phyloP scores from a whole-genome alignment of 2,329 filamentous ascomycete species.

The Phymatotrichopsis omnivora region DNA sequence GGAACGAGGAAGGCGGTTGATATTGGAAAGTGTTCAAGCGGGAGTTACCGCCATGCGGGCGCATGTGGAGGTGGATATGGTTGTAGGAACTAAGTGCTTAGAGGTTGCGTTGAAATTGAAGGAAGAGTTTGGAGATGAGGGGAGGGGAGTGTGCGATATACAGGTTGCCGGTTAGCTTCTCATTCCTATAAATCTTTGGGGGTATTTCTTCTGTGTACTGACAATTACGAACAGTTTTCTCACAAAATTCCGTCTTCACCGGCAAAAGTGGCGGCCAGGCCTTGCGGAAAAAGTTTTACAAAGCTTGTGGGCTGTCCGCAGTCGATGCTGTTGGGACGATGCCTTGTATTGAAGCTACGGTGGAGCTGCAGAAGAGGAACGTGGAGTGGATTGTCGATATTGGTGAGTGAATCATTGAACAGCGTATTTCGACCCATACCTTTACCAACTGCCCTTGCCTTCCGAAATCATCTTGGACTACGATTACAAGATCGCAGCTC shows the following conservation, averaged over 20 bases:
- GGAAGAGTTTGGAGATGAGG: constrained; percentile 40
- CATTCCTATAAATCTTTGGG: too few species aligned
- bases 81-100: constrained; percentile 49
- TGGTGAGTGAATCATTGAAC: constrained; percentile 1
- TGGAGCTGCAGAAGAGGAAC: constrained; percentile 44
- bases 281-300: constrained; percentile 44
- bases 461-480: too few species aligned
- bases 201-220: neutral
- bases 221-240: constrained; percentile 47
- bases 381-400: constrained; percentile 51
- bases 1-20: constrained; percentile 52
- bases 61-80: constrained; percentile 60
- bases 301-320: constrained; percentile 38
- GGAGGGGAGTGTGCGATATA: constrained; percentile 41
- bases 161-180: constrained; percentile 41
- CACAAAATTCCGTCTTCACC: constrained; percentile 58
- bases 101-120: constrained; percentile 50
- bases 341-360: constrained; percentile 55
- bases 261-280: constrained; percentile 41
- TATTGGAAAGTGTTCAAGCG: constrained; percentile 52
- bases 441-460: too few species aligned
- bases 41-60: constrained; percentile 60
- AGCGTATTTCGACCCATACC: too few species aligned
- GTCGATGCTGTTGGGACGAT: constrained; percentile 57
- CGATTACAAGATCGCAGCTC: too few species aligned